These are phyloP conservation scores for Aegilops speltoides DNA, from an alignment of 176 grass and related monocot genomes.

Conservation along the genomic window DNA sequence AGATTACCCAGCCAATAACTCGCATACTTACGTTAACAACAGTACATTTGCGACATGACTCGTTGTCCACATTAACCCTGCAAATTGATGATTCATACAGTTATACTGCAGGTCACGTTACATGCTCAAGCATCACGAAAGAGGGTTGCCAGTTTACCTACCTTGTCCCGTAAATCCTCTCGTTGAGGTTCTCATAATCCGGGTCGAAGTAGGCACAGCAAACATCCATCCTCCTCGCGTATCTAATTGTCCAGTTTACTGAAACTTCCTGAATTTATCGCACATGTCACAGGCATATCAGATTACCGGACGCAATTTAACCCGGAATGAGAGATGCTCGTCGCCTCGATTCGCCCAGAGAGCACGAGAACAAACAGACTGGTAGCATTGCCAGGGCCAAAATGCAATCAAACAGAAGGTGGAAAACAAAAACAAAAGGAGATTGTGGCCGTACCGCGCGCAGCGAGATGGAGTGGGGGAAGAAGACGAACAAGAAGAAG, in stretches of 20 bases:
- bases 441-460: not conserved
- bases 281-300: not conserved
- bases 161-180: constrained; percentile 59
- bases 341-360: not conserved
- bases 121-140: not conserved
- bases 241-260: no score
- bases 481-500: not conserved
- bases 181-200: constrained; percentile 53
- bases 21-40: constrained; percentile 45
- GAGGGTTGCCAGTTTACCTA: not conserved
- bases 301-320: not conserved
- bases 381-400: not conserved
- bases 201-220: constrained; percentile 60
- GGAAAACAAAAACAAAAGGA: not conserved
- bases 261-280: not conserved
- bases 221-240: constrained; percentile 45
- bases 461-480: not conserved
- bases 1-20: not conserved
- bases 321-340: not conserved
- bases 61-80: constrained; percentile 60
- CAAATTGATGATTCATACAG: not conserved
- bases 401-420: not conserved
- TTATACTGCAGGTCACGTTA: not conserved
- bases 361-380: not conserved
- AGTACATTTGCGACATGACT: constrained; percentile 53